Conservation (phyloP, 2,329 filamentous ascomycete genomes). For the Talaromyces funiculosus region DNA sequence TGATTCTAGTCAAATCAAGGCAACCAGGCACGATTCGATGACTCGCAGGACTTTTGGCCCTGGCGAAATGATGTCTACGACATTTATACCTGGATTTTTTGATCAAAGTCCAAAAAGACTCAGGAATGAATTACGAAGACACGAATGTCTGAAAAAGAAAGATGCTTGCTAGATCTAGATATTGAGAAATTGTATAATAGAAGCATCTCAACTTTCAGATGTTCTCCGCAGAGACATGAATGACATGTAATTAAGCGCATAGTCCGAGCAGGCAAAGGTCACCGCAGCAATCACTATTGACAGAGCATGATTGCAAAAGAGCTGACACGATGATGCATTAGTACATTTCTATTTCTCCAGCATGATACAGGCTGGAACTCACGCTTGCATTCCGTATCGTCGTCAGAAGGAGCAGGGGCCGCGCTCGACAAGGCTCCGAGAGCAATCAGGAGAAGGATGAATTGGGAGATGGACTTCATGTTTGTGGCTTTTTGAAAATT, state of each 20-base stretch:
- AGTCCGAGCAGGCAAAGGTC: slow-evolving; percentile 3
- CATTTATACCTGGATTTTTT: background rate
- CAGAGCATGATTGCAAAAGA: background rate
- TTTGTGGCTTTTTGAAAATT: background rate
- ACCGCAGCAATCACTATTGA: slow-evolving; percentile 3
- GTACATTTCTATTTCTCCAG: background rate
- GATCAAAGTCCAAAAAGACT: background rate
- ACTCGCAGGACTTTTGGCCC: background rate
- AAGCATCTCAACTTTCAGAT: too few species aligned
- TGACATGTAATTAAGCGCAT: background rate
- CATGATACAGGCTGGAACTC: background rate
- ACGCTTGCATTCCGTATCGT: slow-evolving; percentile 2
- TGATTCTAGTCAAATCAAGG: background rate
- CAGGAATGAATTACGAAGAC: background rate
- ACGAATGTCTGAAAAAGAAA: background rate
- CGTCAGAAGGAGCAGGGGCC: background rate
- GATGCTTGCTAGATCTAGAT: background rate
- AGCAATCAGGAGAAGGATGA: background rate
- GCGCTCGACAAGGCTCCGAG: background rate
- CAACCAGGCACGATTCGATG: background rate
- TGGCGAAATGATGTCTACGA: background rate
- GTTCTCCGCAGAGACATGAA: background rate
- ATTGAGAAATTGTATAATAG: background rate
- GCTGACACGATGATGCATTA: background rate
- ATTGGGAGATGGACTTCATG: slow-evolving; percentile 1